Evolutionary conservation across 305 asterid species (phyloP).

Genomic region (Striga hermonthica): DNA sequence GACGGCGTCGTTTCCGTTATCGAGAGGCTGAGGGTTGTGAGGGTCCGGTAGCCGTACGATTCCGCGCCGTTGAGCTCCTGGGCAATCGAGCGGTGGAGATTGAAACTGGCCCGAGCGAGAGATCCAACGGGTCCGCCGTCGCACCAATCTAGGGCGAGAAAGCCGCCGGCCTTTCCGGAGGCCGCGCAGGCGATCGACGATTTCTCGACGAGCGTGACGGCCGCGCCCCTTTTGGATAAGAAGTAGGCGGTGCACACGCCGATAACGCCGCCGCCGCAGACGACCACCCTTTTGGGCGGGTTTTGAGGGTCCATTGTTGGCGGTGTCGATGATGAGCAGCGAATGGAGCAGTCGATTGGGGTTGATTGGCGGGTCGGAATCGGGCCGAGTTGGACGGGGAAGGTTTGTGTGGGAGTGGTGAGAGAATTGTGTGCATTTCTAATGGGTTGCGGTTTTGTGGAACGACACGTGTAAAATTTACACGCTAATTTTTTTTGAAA

Average conservation of each 20-base stretch:
- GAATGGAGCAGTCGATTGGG: constrained; percentile 26
- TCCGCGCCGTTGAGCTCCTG: constrained; percentile 72
- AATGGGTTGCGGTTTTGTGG: too few relatives aligned
- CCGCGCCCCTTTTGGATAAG: constrained; percentile 63
- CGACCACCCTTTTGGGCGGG: constrained; percentile 57
- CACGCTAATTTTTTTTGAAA: too few relatives aligned
- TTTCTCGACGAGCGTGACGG: constrained; percentile 73
- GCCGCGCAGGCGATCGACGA: constrained; percentile 88
- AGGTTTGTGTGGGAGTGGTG: not conserved
- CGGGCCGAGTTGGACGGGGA: constrained; percentile 21
- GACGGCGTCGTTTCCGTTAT: constrained; percentile 47
- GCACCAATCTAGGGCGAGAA: constrained; percentile 87
- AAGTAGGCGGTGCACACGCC: constrained; percentile 90
- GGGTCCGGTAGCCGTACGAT: constrained; percentile 66
- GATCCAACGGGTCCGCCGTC: constrained; percentile 64
- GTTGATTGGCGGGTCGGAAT: constrained; percentile 25
- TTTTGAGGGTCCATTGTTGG: constrained; percentile 41
- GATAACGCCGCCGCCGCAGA: constrained; percentile 92
- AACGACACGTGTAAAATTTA: too few relatives aligned
- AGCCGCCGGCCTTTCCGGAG: constrained; percentile 94
- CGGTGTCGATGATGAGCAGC: constrained; percentile 34
- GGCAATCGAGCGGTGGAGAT: constrained; percentile 78
- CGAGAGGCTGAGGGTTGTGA: constrained; percentile 63
- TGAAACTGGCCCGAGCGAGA: constrained; percentile 88
- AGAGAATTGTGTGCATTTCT: too few relatives aligned